Evolutionary conservation across 2,329 filamentous ascomycete species (phyloP), one percentile per base, ranked within the genome.

Genomic region (Aspergillus cejpii): DNA sequence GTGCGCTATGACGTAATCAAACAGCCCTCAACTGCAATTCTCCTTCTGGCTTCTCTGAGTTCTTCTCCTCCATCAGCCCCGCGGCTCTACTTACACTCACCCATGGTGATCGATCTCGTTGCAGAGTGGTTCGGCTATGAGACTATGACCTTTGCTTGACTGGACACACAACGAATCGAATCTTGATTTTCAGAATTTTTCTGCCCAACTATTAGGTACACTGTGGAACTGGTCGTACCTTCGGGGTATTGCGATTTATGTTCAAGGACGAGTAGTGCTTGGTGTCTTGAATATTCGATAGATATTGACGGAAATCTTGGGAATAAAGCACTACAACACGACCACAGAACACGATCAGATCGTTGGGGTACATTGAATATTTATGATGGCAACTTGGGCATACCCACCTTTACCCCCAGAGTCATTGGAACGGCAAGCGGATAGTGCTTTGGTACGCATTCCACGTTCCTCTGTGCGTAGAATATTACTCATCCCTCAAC

Each of bases 381-480:
- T 15, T 24, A 49, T n/a, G 2, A 83, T 83, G 79, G 78, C 80
- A 14, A 78, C 79, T 34, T 74, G 77, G 61, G 72, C 80, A 42
- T 83, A 80, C 69, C 80, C 80, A 47, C 73, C 76, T 42, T 71
- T 81, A 29, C 63, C 74, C 15, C 64, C 70, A 24, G 70, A 72
- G 40, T 66, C 74, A 51, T 67, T 82, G 43, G 66, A 68, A 48
- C 64, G 64, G 50, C 76, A 77, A 58, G 75, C 78, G 58, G 72
- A 77, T 45, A 66, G 65, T 33, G 74, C 77, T 28, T 64, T 77
- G 65, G 75, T 77, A 66, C 48, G 64, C 28, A 19, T 19, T 34
- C 40, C 23, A 38, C 36, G 26, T 29, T 19, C 15, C 24, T 39
- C 24, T 20, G 12, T n/a, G 5, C 39, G 26, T 20, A 19, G 19